Evolutionary conservation across 2,329 filamentous ascomycete species (phyloP), one percentile per base, ranked within the genome.

Genomic region (Periconia sp.): DNA sequence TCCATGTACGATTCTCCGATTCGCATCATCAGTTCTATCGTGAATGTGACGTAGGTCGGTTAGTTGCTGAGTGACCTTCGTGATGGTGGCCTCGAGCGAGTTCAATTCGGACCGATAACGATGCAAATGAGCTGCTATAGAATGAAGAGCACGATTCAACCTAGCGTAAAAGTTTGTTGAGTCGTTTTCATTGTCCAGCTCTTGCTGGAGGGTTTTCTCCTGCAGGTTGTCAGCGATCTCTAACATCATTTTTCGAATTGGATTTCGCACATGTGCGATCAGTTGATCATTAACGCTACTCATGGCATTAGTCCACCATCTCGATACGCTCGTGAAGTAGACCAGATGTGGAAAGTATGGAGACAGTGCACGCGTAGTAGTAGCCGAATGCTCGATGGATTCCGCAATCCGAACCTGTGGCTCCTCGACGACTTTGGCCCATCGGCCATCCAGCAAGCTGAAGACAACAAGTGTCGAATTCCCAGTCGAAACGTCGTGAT

Each of bases 261-360:
- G 25, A 16, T 29, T 36, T 16, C 32, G 26, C 21, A 42, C 43
- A 34, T 37, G 29, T 13, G 26, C 24, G 17, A 47, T 43, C 8
- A 47, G 39, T 21, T 47, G 43, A n/a, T 43, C 25, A 17, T 47
- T 47, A 25, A 47, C 17, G 23, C 43, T 42, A n/a, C 32, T 18
- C 8, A 47, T 21, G 21, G 28, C 38, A 28, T 47, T 43, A 12
- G 7, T 47, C 43, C 43, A 47, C 43, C 38, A 47, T 26, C 34
- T 18, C 5, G 34, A 16, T 6, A 24, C 26, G 21, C 38, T 37
- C 12, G 30, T 33, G 11, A 47, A 22, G 23, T 21, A 37, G 11
- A 40, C 18, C 3, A 34, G 13, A 16, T 47, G 43, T 12, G 21
- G 8, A 19, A 34, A 37, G n/a, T 15, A 24, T 5, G 39, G 34